Conservation (phyloP, 129 eudicot species). For the Glebionis coronaria region DNA sequence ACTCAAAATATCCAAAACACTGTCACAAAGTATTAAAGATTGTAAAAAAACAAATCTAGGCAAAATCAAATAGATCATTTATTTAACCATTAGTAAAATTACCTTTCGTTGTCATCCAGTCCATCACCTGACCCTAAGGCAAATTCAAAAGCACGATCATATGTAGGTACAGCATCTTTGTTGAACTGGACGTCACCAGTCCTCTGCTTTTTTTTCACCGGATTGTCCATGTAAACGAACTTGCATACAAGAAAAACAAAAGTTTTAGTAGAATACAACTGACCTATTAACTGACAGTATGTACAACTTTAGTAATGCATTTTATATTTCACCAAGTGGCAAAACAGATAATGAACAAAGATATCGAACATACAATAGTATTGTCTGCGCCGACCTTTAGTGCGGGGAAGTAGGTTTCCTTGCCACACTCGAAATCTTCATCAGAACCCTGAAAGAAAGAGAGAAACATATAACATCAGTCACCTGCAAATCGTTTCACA, state of each 20-base stretch:
- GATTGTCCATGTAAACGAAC: constrained; percentile 71
- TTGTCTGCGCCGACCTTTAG: constrained; percentile 52
- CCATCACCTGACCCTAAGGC: constrained; percentile 44
- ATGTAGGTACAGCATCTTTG: constrained; percentile 55
- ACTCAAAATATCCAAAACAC: constrained; percentile 47
- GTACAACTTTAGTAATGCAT: not conserved
- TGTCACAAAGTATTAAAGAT: constrained; percentile 16
- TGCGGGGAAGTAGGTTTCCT: constrained; percentile 78
- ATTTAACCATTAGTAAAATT: not conserved
- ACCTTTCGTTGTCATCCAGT: constrained; percentile 50
- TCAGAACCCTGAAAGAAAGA: constrained; percentile 37
- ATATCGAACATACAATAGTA: constrained; percentile 49
- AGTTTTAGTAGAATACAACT: constrained; percentile 1
- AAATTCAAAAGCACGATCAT: constrained; percentile 61
- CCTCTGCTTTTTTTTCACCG: constrained; percentile 38
- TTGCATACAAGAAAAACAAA: constrained; percentile 20
- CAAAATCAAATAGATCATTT: no score
- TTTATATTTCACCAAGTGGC: no score
- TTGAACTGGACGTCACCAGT: constrained; percentile 39
- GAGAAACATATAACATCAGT: not conserved
- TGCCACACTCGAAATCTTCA: constrained; percentile 62
- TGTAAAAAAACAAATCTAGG: not conserved
- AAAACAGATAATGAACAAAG: no score
- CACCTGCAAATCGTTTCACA: not conserved
- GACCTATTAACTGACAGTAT: constrained; percentile 3